Base-by-base conservation (phyloP, 2,329 filamentous ascomycete genomes). In the Passalora sequoiae region DNA sequence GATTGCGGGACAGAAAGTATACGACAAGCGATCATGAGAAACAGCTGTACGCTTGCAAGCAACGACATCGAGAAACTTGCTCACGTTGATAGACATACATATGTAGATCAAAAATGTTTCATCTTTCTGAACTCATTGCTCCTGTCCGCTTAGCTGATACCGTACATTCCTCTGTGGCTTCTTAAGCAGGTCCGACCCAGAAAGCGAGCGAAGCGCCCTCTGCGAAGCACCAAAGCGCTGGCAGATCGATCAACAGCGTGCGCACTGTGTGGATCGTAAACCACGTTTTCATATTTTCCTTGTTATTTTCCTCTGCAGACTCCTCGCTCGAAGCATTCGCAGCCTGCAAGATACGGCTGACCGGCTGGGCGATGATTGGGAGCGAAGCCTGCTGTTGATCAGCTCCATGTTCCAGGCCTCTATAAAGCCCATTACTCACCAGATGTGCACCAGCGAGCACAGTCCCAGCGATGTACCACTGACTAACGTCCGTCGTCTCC, bases 1-100 rank as follows among this genome's bases (percentile, higher is more conserved):
- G 72, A 55, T 74, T 33, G 65, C 56, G n/a, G 73, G 73, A 5
- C 58, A 50, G 31, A 72, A 69, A 52, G 66, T 75, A 4, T 75
- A 67, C 68, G 65, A 70, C 50, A 19, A 33, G 15, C 71, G 51
- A 72, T 82, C 20, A 25, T 15, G n/a, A 33, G 12, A n/a, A n/a
- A n/a, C n/a, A n/a, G n/a, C n/a, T n/a, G n/a, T n/a, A n/a, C n/a
- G n/a, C n/a, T n/a, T n/a, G n/a, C n/a, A n/a, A n/a, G n/a, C n/a
- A n/a, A n/a, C n/a, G n/a, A n/a, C n/a, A n/a, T n/a, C n/a, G n/a
- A n/a, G n/a, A n/a, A n/a, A n/a, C n/a, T n/a, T n/a, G n/a, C n/a
- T n/a, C n/a, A n/a, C n/a, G n/a, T n/a, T n/a, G n/a, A n/a, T n/a
- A n/a, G n/a, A n/a, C n/a, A n/a, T n/a, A n/a, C n/a, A n/a, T n/a